phyloP scores from a whole-genome alignment of 176 grass and related monocot genomes.

The Oryza meridionalis region DNA sequence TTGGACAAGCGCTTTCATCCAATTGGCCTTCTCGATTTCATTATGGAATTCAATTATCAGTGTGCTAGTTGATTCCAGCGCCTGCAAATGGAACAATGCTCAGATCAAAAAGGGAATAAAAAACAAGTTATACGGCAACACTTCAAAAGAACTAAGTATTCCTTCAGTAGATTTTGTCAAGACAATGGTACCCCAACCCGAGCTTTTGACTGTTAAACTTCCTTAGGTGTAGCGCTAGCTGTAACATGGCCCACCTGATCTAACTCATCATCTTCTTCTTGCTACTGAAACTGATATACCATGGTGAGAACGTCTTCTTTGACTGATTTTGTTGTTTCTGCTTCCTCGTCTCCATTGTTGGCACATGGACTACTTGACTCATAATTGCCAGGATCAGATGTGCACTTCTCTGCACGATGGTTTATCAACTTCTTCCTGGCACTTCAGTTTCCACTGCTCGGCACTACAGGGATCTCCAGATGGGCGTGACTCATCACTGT shows the following conservation, averaged over 20 bases:
- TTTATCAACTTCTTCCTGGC: neutral
- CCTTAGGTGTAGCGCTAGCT: neutral
- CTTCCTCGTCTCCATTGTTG: neutral
- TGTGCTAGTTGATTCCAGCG: conserved; percentile 87
- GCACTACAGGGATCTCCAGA: neutral
- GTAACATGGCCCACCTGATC: neutral
- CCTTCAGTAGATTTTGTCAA: neutral
- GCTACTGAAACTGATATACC: neutral
- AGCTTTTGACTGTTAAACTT: neutral
- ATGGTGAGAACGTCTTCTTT: neutral
- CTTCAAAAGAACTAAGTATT: neutral
- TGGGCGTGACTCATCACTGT: neutral
- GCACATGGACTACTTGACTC: no score
- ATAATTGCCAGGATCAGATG: neutral
- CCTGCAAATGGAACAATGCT: conserved; percentile 64
- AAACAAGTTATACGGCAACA: conserved; percentile 9
- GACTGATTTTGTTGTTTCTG: neutral
- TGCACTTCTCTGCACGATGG: neutral
- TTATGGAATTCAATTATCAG: conserved; percentile 78
- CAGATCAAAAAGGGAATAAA: conserved; percentile 28
- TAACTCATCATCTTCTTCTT: neutral
- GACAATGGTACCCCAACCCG: neutral
- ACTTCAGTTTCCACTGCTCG: neutral
- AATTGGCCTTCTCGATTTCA: conserved; percentile 74
- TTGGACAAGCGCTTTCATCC: conserved; percentile 87